These are phyloP conservation scores for Chloris gayana DNA, from an alignment of 176 grass and related monocot species.

Conservation along the genomic window DNA sequence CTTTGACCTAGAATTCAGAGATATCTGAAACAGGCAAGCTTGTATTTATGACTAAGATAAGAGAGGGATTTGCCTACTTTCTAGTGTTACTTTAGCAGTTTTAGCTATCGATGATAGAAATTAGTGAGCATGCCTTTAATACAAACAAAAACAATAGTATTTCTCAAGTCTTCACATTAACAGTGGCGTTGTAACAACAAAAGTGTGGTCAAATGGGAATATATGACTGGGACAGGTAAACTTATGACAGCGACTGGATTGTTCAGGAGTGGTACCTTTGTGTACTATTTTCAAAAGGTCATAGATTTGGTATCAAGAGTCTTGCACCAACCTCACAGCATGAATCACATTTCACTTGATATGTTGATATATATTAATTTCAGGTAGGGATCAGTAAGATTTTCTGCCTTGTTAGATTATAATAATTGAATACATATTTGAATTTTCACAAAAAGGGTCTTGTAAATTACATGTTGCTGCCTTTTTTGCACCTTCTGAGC, in stretches of 20 bases:
- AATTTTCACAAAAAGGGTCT: neutral
- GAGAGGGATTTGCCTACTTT: conserved; percentile 9
- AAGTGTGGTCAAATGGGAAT: conserved; percentile 43
- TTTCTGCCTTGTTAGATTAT: conserved; percentile 14
- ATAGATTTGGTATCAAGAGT: conserved; percentile 30
- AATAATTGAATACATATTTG: neutral
- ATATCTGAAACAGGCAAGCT: conserved; percentile 7
- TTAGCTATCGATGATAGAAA: neutral
- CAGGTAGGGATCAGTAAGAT: neutral
- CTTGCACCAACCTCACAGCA: conserved; percentile 5
- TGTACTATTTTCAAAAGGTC: conserved; percentile 38
- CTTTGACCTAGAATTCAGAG: conserved; percentile 33
- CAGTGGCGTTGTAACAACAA: neutral
- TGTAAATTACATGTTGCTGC: neutral
- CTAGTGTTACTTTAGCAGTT: conserved; percentile 11
- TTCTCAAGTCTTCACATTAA: conserved; percentile 26
- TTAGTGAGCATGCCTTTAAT: neutral
- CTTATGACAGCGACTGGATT: conserved; percentile 33
- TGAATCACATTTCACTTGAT: conserved; percentile 52
- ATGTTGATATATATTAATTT: conserved; percentile 11
- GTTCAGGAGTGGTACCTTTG: conserved; percentile 30
- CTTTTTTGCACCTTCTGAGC: neutral
- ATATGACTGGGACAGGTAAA: neutral
- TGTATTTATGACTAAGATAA: neutral
- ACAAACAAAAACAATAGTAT: neutral